Percentiles rank a stretch among this genome's conserved stretches.
Conservation (phyloP, 1,284 basidiomycete genomes). For the Rhodotorula sp. region DNA sequence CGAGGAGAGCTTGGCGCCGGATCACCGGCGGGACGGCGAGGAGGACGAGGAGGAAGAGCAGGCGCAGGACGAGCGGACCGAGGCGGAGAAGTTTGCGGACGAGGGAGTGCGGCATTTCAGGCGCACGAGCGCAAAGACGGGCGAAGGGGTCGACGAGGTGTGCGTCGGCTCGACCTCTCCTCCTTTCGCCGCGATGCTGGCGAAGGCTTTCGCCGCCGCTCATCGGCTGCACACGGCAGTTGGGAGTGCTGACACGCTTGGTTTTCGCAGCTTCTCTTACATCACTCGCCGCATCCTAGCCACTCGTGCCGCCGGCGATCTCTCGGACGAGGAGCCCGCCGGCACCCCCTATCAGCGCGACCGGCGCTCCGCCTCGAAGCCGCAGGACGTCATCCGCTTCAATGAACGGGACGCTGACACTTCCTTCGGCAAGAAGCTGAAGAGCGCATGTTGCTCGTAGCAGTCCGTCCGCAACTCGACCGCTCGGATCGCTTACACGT, state of each 20-base stretch:
- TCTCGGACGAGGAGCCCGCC: conserved; percentile 14
- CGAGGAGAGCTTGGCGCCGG: neutral
- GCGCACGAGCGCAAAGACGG: conserved; percentile 41
- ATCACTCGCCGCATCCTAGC: conserved; percentile 10
- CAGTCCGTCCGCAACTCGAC: neutral
- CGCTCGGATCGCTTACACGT: neutral
- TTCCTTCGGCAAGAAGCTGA: neutral
- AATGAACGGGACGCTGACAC: neutral
- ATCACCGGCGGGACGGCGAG: neutral
- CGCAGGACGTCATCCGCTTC: neutral
- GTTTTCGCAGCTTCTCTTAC: conserved; percentile 18
- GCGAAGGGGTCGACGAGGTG: conserved; percentile 41
- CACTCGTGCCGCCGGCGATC: neutral
- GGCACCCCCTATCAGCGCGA: conserved; percentile 5
- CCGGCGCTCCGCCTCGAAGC: neutral
- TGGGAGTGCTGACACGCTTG: neutral
- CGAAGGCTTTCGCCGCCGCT: neutral
- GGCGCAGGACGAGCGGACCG: neutral
- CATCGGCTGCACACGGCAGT: neutral
- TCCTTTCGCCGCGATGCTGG: no score
- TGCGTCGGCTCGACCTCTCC: conserved; percentile 6
- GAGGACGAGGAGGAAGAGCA: neutral
- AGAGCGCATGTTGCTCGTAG: conserved; percentile 8
- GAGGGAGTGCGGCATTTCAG: conserved; percentile 41
- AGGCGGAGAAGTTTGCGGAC: conserved; percentile 16